Evolutionary conservation across 2,329 filamentous ascomycete species (phyloP).

Genomic region (Thermomyces lanuginosus): DNA sequence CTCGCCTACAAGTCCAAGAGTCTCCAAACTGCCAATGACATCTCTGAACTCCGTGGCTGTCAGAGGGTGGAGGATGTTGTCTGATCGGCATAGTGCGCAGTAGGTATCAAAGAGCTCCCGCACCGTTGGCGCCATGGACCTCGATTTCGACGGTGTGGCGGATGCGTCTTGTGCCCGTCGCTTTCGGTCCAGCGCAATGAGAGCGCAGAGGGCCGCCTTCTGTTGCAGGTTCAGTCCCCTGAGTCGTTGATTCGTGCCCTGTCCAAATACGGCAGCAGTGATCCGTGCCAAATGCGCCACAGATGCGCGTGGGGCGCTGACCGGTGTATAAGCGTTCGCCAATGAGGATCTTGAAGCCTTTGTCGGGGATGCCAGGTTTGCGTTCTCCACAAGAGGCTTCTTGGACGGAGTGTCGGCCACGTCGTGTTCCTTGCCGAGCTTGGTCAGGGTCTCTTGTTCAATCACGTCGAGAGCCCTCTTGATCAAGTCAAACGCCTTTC

Average conservation of each 20-base stretch:
- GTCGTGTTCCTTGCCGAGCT: conserved; percentile 46
- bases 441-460: conserved; percentile 65
- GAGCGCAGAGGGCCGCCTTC: conserved; percentile 79
- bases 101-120: conserved; percentile 77
- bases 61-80: conserved; percentile 77
- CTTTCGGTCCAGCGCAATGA: conserved; percentile 72
- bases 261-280: conserved; percentile 75
- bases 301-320: conserved; percentile 72
- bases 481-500: conserved; percentile 90
- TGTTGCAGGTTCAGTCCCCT: conserved; percentile 86
- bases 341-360: conserved; percentile 21
- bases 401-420: conserved; percentile 50
- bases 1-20: conserved; percentile 59
- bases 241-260: conserved; percentile 70
- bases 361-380: conserved; percentile 47
- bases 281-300: conserved; percentile 87
- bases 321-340: conserved; percentile 44
- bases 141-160: conserved; percentile 44
- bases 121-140: conserved; percentile 53
- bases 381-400: conserved; percentile 63
- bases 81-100: conserved; percentile 61
- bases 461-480: conserved; percentile 76
- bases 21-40: conserved; percentile 77
- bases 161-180: conserved; percentile 30
- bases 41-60: conserved; percentile 88